These are phyloP conservation scores for Citrus mangshanensis DNA, from an alignment of 345 rosid genomes.

Conservation along the genomic window DNA sequence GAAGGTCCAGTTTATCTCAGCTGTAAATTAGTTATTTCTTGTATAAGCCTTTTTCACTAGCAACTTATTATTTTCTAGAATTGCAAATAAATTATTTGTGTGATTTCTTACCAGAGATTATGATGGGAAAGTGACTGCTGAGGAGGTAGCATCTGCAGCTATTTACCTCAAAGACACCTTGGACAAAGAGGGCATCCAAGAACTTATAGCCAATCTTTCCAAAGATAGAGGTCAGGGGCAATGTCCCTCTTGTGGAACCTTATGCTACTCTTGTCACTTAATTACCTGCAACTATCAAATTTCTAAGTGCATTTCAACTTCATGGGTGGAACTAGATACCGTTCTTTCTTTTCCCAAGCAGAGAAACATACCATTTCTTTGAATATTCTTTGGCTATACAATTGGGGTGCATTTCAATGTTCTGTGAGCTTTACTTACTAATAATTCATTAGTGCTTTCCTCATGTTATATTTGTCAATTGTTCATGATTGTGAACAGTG, in stretches of 20 bases:
- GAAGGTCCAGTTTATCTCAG: neutral
- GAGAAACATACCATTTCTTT: no score
- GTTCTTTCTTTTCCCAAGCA: neutral
- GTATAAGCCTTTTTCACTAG: neutral
- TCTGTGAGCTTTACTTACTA: neutral
- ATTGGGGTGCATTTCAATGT: neutral
- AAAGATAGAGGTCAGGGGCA: constrained; percentile 70
- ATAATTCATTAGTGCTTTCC: neutral
- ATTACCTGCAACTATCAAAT: neutral
- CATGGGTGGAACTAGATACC: neutral
- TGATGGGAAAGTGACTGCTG: constrained; percentile 91
- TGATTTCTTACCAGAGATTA: constrained; percentile 60
- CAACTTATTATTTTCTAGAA: neutral
- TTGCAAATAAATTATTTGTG: constrained; percentile 6
- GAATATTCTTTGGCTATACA: neutral
- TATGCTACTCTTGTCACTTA: neutral
- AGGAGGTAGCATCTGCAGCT: constrained; percentile 92
- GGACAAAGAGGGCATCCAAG: constrained; percentile 86
- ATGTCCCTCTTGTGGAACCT: neutral
- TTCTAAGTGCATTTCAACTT: neutral
- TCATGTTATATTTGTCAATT: neutral
- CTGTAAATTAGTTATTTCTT: neutral
- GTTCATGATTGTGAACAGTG: neutral
- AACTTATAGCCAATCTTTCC: constrained; percentile 81
- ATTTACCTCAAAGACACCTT: constrained; percentile 78